Base-by-base conservation (phyloP, 208 protist genomes). In the Crithidia bombi region DNA sequence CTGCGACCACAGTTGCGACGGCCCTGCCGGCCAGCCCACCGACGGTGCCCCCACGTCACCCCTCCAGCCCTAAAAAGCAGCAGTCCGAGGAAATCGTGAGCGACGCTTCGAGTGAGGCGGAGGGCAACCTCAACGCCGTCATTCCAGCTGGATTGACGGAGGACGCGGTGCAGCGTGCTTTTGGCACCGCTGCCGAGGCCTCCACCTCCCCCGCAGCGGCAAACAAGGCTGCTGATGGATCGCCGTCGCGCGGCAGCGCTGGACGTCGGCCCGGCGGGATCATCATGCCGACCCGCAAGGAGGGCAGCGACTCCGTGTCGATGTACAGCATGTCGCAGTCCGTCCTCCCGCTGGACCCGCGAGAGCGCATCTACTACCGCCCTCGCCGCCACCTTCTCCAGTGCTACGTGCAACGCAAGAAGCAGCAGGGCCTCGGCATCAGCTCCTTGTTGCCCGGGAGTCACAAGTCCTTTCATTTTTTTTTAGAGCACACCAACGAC, bases 251-350 rank as follows among this genome's bases (percentile, higher is more conserved):
- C 47, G 50, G 51, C 19, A 38, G 36, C 12, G 26, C 58, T 12
- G 49, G 21, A 25, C 58, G 38, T 17, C 57, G 68, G 17, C 15
- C 47, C 5, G 26, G 66, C 12, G 54, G 66, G 4, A 38, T 84
- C 23, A 50, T 84, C n/a, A 65, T 63, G 63, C 79, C 79, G 2
- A 74, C 73, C 1, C 36, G 69, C 17, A 84, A 84, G 61, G 69
- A 80, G 41, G 79, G 69, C 28, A 80, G 39, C 62, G 79, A 84
- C 54, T 46, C 73, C 26, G 65, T 73, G 19, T 84, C 79, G 39
- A 75, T 80, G 73, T 84, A 84, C 73, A 84, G 79, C 73, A 57
- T 72, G 59, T 79, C 79, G 25, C 79, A 77, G 51, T 84, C 79
- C 9, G 77, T 80, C 32, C 61, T 84, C 15, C 79, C 79, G 10